phyloP scores from a whole-genome alignment of 163 green algal genomes.

The Scenedesmus sp. region DNA sequence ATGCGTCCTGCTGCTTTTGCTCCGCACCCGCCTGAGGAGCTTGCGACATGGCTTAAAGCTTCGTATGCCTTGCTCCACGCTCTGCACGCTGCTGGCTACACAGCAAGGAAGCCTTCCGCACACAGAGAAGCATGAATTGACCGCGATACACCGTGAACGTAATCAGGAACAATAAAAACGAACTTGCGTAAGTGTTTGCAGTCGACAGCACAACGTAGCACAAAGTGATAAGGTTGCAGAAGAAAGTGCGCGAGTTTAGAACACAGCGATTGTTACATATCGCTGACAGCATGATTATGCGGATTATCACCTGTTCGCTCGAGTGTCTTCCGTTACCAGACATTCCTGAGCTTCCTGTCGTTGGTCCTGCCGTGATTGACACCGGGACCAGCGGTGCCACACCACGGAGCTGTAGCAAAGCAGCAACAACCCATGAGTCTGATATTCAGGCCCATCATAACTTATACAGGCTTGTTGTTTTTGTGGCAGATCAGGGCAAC shows the following conservation, averaged over 20 bases:
- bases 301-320: no score
- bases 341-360: neutral
- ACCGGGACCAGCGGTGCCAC: neutral
- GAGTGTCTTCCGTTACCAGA: neutral
- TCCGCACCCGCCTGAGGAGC: neutral
- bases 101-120: neutral
- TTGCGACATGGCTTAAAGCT: neutral
- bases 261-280: neutral
- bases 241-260: neutral
- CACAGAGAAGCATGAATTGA: neutral
- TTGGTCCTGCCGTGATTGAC: neutral
- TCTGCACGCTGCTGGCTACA: neutral
- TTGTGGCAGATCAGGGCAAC: neutral
- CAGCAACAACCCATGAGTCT: neutral
- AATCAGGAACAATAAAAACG: neutral
- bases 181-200: neutral
- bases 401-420: neutral
- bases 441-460: neutral
- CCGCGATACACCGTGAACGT: neutral
- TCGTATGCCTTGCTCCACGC: neutral
- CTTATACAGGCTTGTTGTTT: neutral
- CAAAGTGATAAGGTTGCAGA: neutral
- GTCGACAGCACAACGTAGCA: neutral
- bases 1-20: constrained; percentile 1
- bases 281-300: neutral